phyloP scores from a whole-genome alignment of 352 stramenopile species.

The Vaucheria bursata region DNA sequence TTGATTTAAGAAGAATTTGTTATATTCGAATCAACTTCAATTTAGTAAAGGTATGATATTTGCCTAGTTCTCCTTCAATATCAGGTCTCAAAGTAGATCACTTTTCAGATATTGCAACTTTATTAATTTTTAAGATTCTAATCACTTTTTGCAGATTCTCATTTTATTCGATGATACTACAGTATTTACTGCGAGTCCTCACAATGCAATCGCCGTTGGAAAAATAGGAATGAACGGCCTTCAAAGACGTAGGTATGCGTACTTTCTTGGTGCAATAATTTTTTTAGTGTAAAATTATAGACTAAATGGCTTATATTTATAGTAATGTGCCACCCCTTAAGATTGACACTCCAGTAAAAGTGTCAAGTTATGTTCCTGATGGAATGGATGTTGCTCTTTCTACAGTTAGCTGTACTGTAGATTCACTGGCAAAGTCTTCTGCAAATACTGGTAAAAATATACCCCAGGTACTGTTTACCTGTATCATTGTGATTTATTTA shows the following conservation, averaged over 20 bases:
- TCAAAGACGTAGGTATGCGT: slow-evolving; percentile 23
- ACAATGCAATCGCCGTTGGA: slow-evolving; percentile 17
- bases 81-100: too few relatives aligned
- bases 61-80: too few relatives aligned
- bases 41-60: too few relatives aligned
- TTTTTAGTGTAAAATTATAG: too few relatives aligned
- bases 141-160: slow-evolving; percentile 16
- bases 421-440: slow-evolving; percentile 15
- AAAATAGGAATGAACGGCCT: slow-evolving; percentile 42
- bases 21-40: too few relatives aligned
- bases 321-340: slow-evolving; percentile 3
- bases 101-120: too few relatives aligned
- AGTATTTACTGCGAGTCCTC: slow-evolving; percentile 17
- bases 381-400: slow-evolving; percentile 17
- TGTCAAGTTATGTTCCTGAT: neutral
- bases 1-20: too few relatives aligned
- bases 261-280: too few relatives aligned
- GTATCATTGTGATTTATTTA: neutral
- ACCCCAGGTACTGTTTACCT: neutral
- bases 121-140: too few relatives aligned
- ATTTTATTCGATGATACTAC: neutral
- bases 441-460: neutral
- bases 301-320: too few relatives aligned
- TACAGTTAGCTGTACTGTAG: slow-evolving; percentile 1
- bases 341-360: slow-evolving; percentile 10